A percentile compares a stretch with the other conserved stretches of the same genome.
Conservation (phyloP, 2,329 filamentous ascomycete species). For the Trichophyton schoenleinii region DNA sequence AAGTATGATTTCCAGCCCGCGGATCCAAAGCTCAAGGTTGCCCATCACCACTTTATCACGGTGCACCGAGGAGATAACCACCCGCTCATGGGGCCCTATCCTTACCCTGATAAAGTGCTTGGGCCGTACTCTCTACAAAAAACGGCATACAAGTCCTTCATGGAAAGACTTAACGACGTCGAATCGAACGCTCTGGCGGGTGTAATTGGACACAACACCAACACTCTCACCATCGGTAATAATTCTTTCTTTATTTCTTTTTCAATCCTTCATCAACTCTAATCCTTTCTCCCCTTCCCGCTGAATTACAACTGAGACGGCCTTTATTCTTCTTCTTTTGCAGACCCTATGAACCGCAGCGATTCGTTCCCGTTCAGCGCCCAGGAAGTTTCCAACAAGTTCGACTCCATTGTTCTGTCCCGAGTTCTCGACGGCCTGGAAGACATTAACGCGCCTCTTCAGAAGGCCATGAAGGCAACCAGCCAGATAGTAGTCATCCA, state of each 20-base stretch:
- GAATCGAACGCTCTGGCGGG: not conserved
- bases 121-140: not conserved
- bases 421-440: constrained; percentile 4
- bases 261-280: too few species aligned
- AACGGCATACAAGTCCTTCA: not conserved
- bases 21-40: not conserved
- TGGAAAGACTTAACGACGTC: not conserved
- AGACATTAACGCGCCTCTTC: not conserved
- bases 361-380: not conserved
- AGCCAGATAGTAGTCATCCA: constrained; percentile 6
- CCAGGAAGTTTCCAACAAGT: not conserved
- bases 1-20: not conserved
- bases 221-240: not conserved
- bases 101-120: not conserved
- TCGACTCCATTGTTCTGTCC: constrained; percentile 5
- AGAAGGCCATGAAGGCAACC: too few species aligned
- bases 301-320: not conserved
- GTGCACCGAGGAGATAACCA: not conserved
- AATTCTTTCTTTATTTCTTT: not conserved
- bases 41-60: not conserved
- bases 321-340: too few species aligned
- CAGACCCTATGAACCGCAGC: not conserved
- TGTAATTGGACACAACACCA: not conserved
- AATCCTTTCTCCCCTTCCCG: not conserved
- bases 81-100: not conserved